Conservation (phyloP, 371 early-diverging fungal species). For the Quaeritorhiza haematococci region DNA sequence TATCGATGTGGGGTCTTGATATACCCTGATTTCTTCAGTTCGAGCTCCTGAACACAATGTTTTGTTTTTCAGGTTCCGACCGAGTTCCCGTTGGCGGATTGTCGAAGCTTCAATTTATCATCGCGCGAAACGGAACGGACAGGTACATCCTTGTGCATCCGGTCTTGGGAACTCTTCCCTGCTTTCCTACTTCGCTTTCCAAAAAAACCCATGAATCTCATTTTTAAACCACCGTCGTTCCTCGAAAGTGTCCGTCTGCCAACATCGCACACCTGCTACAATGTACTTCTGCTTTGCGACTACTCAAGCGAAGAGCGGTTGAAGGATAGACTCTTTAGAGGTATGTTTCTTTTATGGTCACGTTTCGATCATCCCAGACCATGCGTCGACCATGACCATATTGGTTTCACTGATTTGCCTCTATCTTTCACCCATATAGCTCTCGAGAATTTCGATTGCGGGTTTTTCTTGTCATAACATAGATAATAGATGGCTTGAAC, state of each 20-base stretch:
- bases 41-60: too few relatives aligned
- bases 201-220: too few relatives aligned
- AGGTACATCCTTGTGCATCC: conserved; percentile 51
- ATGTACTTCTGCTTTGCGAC: conserved; percentile 87
- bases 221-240: too few relatives aligned
- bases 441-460: conserved; percentile 62
- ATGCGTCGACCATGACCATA: too few relatives aligned
- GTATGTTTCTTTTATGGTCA: too few relatives aligned
- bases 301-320: conserved; percentile 78
- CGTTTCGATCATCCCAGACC: too few relatives aligned
- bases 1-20: not conserved
- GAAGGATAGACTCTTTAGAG: conserved; percentile 67
- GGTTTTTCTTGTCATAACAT: conserved; percentile 38
- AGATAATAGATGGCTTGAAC: too few relatives aligned
- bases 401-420: too few relatives aligned
- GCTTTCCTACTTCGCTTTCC: not conserved
- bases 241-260: too few relatives aligned
- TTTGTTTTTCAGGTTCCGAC: conserved; percentile 58
- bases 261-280: conserved; percentile 90
- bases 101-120: conserved; percentile 81
- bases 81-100: conserved; percentile 93
- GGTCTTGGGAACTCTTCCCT: conserved; percentile 1
- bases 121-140: conserved; percentile 92
- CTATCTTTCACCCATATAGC: too few relatives aligned
- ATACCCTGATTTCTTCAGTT: conserved; percentile 5